Conservation (phyloP, 164 flowering plant species). For the Vitis amurensis region DNA sequence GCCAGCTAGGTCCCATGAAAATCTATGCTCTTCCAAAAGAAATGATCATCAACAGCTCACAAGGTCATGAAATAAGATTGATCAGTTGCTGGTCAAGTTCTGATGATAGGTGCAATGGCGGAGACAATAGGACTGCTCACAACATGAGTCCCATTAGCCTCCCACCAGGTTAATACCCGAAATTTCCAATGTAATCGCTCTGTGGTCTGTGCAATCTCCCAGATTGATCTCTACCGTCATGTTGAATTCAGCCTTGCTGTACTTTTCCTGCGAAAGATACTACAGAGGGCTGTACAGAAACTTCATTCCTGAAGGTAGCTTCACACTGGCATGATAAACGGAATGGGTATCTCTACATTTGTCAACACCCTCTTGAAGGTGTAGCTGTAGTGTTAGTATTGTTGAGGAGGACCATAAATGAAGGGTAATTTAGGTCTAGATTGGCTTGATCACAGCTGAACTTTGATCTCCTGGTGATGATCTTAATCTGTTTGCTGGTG, state of each 20-base stretch:
- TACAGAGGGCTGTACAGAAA: conserved; percentile 10
- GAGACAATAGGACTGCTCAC: conserved; percentile 9
- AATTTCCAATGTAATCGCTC: conserved; percentile 4
- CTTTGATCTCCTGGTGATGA: no score
- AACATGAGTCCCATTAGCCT: conserved; percentile 3
- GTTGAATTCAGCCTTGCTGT: no score
- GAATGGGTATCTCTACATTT: conserved; percentile 10
- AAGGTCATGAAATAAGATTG: no score
- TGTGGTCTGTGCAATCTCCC: neutral
- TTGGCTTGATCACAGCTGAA: no score
- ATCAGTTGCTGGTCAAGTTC: neutral
- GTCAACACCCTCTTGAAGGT: conserved; percentile 19
- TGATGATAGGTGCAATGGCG: neutral
- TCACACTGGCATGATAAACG: conserved; percentile 15
- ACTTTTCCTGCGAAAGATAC: conserved; percentile 1
- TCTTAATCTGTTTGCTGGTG: no score
- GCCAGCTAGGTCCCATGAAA: no score
- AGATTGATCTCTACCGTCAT: no score
- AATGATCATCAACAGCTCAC: no score
- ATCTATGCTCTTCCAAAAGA: no score
- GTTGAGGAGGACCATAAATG: no score
- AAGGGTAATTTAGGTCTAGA: no score
- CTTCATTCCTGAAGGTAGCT: conserved; percentile 14
- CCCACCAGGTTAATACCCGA: conserved; percentile 1
- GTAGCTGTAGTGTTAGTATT: no score